These are phyloP conservation scores for Pseudocercospora crystallina DNA, from an alignment of 2,329 filamentous ascomycete genomes.

Conservation along the genomic window DNA sequence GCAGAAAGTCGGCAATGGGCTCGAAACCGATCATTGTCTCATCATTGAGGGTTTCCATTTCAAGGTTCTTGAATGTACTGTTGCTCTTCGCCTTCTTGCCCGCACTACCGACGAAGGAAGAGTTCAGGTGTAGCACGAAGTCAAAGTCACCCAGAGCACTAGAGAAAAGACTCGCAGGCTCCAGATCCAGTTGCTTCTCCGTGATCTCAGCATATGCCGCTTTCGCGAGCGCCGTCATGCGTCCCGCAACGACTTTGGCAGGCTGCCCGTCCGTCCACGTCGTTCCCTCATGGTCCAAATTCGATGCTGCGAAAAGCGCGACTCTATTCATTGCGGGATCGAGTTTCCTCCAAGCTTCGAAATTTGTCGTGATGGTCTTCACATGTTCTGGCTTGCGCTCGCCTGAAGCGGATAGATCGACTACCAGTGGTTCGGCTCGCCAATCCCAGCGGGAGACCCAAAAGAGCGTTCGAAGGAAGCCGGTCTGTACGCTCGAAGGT, in stretches of 20 bases:
- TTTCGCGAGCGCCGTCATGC: constrained; percentile 78
- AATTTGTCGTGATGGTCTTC: constrained; percentile 63
- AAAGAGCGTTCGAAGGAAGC: constrained; percentile 76
- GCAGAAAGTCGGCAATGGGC: constrained; percentile 63
- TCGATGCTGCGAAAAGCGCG: constrained; percentile 77
- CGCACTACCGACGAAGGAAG: constrained; percentile 51
- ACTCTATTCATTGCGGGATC: constrained; percentile 86
- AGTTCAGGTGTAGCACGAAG: constrained; percentile 72
- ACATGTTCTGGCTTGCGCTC: constrained; percentile 61
- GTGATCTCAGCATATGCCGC: constrained; percentile 64
- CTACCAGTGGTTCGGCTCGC: constrained; percentile 75
- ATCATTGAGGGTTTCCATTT: constrained; percentile 52
- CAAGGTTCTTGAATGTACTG: constrained; percentile 77
- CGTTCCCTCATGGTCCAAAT: constrained; percentile 72
- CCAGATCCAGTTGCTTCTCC: constrained; percentile 30
- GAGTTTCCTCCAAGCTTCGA: constrained; percentile 81
- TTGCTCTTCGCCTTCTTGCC: constrained; percentile 38
- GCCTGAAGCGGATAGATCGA: constrained; percentile 59
- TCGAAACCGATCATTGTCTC: constrained; percentile 54
- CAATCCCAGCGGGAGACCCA: constrained; percentile 90
- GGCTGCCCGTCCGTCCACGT: constrained; percentile 76
- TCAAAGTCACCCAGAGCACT: constrained; percentile 76
- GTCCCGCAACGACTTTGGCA: constrained; percentile 76
- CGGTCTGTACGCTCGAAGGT: constrained; percentile 74
- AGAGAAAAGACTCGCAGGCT: constrained; percentile 66